Evolutionary conservation across 257 asterid genomes (phyloP).

Genomic region (Leonotis leonurus): DNA sequence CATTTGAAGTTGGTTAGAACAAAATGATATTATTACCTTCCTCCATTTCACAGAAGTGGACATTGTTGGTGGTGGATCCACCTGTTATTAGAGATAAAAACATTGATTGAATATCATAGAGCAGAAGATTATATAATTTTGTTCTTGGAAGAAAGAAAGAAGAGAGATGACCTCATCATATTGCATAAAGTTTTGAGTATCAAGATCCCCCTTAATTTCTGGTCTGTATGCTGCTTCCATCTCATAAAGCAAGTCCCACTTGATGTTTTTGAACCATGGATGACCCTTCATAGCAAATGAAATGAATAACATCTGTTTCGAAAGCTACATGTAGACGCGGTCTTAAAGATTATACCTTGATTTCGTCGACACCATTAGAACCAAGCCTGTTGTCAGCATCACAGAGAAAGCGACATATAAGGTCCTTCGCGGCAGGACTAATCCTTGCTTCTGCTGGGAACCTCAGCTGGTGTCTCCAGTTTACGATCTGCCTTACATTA

Average conservation of each 20-base stretch:
- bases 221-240: conserved; percentile 82
- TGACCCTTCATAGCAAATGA: conserved; percentile 47
- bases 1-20: too few species aligned
- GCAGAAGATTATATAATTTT: too few species aligned
- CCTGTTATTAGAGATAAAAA: conserved; percentile 34
- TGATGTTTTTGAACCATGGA: conserved; percentile 74
- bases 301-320: not conserved
- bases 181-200: conserved; percentile 66
- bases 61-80: conserved; percentile 48
- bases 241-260: conserved; percentile 66
- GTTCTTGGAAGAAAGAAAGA: too few species aligned
- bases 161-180: conserved; percentile 63
- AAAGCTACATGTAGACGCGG: not conserved
- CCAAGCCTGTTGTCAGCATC: conserved; percentile 62
- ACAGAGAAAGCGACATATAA: conserved; percentile 54
- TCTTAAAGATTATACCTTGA: conserved; percentile 49
- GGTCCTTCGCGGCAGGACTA: conserved; percentile 64
- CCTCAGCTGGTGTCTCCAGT: conserved; percentile 53
- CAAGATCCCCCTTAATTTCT: conserved; percentile 73
- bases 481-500: conserved; percentile 46
- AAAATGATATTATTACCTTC: too few species aligned
- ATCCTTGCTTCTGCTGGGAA: conserved; percentile 62
- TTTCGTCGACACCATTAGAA: conserved; percentile 54
- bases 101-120: too few species aligned
- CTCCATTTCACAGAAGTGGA: conserved; percentile 47